These are phyloP conservation scores for Ustilaginoidea virens DNA, from an alignment of 2,329 filamentous ascomycete genomes.

Conservation along the genomic window DNA sequence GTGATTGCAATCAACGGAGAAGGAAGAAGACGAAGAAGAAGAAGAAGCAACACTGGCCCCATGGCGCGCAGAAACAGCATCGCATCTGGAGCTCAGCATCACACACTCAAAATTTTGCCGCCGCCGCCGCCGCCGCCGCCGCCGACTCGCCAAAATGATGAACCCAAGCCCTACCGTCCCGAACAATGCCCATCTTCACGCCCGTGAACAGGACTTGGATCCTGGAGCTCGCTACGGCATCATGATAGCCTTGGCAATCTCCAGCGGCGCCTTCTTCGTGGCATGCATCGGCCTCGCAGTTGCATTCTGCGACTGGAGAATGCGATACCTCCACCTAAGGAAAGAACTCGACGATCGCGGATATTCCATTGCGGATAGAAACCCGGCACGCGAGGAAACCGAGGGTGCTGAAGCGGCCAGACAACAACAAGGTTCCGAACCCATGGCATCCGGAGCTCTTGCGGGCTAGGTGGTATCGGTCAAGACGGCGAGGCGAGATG, in stretches of 20 bases:
- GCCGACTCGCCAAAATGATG: too few relatives aligned
- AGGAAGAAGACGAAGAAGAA: too few relatives aligned
- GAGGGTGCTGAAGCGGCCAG: not conserved
- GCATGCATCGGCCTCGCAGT: conserved; percentile 5
- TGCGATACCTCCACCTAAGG: conserved; percentile 4
- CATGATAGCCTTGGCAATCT: conserved; percentile 6
- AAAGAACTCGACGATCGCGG: conserved; percentile 5
- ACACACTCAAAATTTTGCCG: too few relatives aligned
- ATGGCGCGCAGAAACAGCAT: too few relatives aligned
- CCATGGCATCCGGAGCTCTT: conserved; percentile 4
- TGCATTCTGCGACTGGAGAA: conserved; percentile 5
- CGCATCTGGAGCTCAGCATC: too few relatives aligned
- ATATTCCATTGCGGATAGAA: conserved; percentile 1
- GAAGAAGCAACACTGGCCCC: too few relatives aligned
- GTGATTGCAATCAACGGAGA: too few relatives aligned
- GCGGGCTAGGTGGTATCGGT: not conserved
- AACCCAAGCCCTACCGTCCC: not conserved
- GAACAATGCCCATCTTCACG: conserved; percentile 1
- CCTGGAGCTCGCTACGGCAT: conserved; percentile 4
- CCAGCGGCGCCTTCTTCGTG: conserved; percentile 6
- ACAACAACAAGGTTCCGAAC: conserved; percentile 1
- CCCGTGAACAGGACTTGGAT: conserved; percentile 4
- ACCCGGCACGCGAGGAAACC: conserved; percentile 1
- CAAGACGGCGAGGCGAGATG: too few relatives aligned
- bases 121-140: too few relatives aligned